A percentile compares a stretch with the other conserved stretches of the same genome.
phyloP scores from a whole-genome alignment of 306 rosid species.

The Malus domestica region DNA sequence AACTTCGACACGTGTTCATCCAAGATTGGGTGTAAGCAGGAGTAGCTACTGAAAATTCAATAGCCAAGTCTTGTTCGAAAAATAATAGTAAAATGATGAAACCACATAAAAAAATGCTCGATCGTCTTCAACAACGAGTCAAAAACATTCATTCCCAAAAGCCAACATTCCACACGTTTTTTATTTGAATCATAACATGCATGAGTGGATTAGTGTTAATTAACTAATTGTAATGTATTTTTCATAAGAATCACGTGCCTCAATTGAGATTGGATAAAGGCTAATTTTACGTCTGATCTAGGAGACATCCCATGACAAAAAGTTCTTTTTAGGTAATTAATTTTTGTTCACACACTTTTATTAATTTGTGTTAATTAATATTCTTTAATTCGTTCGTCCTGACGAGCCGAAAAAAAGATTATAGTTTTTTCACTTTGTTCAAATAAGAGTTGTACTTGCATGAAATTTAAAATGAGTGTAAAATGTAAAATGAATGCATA shows the following conservation, averaged over 20 bases:
- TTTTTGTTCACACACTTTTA: too few relatives aligned
- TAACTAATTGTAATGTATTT: background rate
- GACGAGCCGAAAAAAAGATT: too few relatives aligned
- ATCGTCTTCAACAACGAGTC: background rate
- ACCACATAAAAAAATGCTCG: background rate
- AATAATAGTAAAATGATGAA: background rate
- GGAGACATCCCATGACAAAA: background rate
- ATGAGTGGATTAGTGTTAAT: background rate
- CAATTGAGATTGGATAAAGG: background rate
- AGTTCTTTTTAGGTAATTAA: background rate
- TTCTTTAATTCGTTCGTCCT: too few relatives aligned
- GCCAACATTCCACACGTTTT: background rate
- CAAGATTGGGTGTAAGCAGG: too few relatives aligned
- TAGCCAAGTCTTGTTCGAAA: too few relatives aligned
- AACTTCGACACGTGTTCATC: too few relatives aligned
- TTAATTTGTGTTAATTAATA: too few relatives aligned
- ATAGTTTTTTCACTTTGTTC: too few relatives aligned
- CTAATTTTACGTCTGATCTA: background rate
- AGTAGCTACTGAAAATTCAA: too few relatives aligned
- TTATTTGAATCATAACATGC: background rate
- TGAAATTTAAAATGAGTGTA: too few relatives aligned
- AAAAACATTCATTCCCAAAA: background rate
- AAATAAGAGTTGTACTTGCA: too few relatives aligned
- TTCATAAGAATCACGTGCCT: slow-evolving; percentile 16
- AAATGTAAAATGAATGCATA: too few relatives aligned